Conservation (phyloP, 2,329 filamentous ascomycete species). For the Ilyonectria robusta region DNA sequence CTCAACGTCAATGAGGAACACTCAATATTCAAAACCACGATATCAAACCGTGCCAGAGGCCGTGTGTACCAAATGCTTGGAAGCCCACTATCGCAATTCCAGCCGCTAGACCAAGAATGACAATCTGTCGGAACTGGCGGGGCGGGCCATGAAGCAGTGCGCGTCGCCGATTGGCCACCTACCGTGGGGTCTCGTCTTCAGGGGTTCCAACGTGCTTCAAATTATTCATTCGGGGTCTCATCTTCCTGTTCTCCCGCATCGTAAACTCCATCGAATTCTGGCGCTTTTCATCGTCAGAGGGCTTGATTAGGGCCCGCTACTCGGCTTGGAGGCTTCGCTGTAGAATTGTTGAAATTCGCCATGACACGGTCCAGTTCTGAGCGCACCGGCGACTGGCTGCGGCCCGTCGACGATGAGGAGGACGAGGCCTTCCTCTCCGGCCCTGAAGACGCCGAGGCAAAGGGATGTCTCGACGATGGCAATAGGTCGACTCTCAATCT, state of each 20-base stretch:
- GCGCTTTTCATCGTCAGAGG: not conserved
- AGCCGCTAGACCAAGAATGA: constrained; percentile 1
- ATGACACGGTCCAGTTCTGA: constrained; percentile 41
- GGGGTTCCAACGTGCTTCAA: constrained; percentile 13
- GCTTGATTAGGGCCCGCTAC: not conserved
- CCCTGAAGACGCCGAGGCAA: constrained; percentile 44
- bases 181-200: constrained; percentile 5
- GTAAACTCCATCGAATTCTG: not conserved
- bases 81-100: not conserved
- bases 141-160: not conserved
- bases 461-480: constrained; percentile 45
- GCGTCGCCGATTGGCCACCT: constrained; percentile 18
- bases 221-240: constrained; percentile 17
- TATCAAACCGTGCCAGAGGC: not conserved
- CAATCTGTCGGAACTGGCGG: constrained; percentile 14
- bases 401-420: constrained; percentile 45
- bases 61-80: not conserved
- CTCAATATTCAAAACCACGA: not conserved
- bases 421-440: constrained; percentile 45
- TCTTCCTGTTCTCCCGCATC: constrained; percentile 1
- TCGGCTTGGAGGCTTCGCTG: constrained; percentile 2
- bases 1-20: no score
- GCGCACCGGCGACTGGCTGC: constrained; percentile 43
- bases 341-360: constrained; percentile 20
- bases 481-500: constrained; percentile 44